Percentiles rank a stretch among this genome's conserved stretches.
Evolutionary conservation across 352 stramenopile genomes (phyloP).

Genomic region (Phytophthora meadii): DNA sequence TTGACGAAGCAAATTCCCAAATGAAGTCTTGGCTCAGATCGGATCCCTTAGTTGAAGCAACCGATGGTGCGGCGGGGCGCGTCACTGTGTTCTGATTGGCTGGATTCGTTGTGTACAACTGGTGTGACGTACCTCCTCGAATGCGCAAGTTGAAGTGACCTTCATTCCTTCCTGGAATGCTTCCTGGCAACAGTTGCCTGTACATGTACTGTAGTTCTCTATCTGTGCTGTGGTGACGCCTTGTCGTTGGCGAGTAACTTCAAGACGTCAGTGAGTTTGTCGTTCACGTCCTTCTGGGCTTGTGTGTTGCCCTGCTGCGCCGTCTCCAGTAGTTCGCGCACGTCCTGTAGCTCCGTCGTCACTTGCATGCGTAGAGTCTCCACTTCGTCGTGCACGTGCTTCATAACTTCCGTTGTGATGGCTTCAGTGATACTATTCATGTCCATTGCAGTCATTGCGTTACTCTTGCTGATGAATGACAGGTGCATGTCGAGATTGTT

Average conservation of each 20-base stretch:
- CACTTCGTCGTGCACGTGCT: constrained; percentile 41
- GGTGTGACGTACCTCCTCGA: constrained; percentile 3
- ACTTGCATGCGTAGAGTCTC: constrained; percentile 41
- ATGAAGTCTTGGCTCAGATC: constrained; percentile 19
- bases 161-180: background rate
- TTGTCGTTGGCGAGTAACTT: constrained; percentile 31
- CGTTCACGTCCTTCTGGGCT: constrained; percentile 27
- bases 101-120: constrained; percentile 1
- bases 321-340: constrained; percentile 36
- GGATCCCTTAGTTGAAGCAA: constrained; percentile 18
- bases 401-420: constrained; percentile 43
- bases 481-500: constrained; percentile 37
- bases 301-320: constrained; percentile 19
- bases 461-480: constrained; percentile 25
- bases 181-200: too few relatives aligned
- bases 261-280: constrained; percentile 31
- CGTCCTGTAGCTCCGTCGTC: constrained; percentile 39
- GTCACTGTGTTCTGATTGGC: constrained; percentile 10
- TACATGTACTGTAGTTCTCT: background rate
- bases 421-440: constrained; percentile 32
- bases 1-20: constrained; percentile 22
- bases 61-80: background rate
- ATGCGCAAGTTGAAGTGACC: constrained; percentile 31
- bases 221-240: constrained; percentile 5
- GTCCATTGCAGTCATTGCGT: constrained; percentile 17